Evolutionary conservation across 2,329 filamentous ascomycete genomes (phyloP).

Genomic region (Periconia macrospinosa): DNA sequence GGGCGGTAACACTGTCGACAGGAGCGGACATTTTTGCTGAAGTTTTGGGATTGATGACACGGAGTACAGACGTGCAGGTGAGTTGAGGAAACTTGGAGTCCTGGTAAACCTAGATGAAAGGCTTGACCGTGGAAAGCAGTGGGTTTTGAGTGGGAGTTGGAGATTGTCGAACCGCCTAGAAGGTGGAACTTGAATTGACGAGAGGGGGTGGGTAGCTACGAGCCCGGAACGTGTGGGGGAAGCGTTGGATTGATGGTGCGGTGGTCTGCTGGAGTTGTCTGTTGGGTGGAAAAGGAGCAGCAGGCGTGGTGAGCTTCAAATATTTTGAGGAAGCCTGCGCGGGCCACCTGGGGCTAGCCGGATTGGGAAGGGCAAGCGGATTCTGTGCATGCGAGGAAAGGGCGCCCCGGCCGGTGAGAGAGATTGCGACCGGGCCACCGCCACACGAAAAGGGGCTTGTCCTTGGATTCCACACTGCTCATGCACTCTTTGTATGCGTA

Average conservation of each 20-base stretch:
- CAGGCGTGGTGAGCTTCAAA: slow-evolving; percentile 22
- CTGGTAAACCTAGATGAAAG: slow-evolving; percentile 42
- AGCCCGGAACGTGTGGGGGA: slow-evolving; percentile 41
- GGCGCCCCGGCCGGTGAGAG: slow-evolving; percentile 16
- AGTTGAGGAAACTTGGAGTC: slow-evolving; percentile 49
- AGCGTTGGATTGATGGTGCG: slow-evolving; percentile 33
- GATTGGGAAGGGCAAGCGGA: slow-evolving; percentile 30
- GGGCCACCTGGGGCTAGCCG: slow-evolving; percentile 25
- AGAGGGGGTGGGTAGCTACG: slow-evolving; percentile 57
- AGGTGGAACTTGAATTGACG: slow-evolving; percentile 53
- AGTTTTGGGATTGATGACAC: slow-evolving; percentile 59
- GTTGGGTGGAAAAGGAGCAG: slow-evolving; percentile 32
- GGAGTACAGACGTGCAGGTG: slow-evolving; percentile 43
- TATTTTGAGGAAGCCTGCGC: slow-evolving; percentile 20
- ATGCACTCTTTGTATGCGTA: too few species aligned
- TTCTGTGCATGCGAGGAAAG: slow-evolving; percentile 17
- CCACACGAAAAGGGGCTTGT: slow-evolving; percentile 11
- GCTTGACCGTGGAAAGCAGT: slow-evolving; percentile 43
- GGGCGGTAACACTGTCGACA: slow-evolving; percentile 77
- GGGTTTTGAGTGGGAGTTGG: slow-evolving; percentile 30
- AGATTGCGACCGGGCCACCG: slow-evolving; percentile 17
- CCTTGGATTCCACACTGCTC: too few species aligned
- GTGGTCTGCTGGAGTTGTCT: slow-evolving; percentile 36
- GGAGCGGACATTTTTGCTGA: slow-evolving; percentile 77
- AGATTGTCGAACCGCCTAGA: slow-evolving; percentile 49